Conservation (phyloP, 1,284 basidiomycete species). For the Apiotrichum domesticum region DNA sequence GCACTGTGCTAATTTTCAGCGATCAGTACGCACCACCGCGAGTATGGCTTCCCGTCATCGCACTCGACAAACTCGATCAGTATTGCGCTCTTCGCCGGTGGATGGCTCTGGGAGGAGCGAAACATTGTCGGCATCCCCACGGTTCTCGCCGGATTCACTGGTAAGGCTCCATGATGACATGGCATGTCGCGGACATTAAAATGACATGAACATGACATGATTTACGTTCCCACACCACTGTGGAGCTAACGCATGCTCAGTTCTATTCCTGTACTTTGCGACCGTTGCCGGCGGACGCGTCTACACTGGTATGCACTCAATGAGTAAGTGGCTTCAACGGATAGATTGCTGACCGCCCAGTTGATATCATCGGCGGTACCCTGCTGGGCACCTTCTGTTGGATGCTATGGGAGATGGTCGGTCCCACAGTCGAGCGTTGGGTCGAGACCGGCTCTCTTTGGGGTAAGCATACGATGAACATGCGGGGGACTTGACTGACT, state of each 20-base stretch:
- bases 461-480: conserved; percentile 46
- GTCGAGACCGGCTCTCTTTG: conserved; percentile 53
- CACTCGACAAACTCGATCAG: conserved; percentile 89
- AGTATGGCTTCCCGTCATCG: conserved; percentile 79
- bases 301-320: conserved; percentile 85
- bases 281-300: conserved; percentile 83
- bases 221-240: too few relatives aligned
- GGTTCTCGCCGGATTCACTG: conserved; percentile 19
- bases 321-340: conserved; percentile 21
- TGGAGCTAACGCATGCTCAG: conserved; percentile 5
- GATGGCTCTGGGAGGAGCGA: conserved; percentile 30
- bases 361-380: conserved; percentile 65
- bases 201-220: too few relatives aligned
- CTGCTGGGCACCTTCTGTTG: conserved; percentile 64
- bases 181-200: too few relatives aligned
- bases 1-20: conserved; percentile 50
- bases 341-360: conserved; percentile 24
- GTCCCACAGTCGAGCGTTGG: conserved; percentile 43
- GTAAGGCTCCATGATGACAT: conserved; percentile 17
- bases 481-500: background rate
- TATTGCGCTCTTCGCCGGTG: conserved; percentile 66
- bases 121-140: conserved; percentile 12
- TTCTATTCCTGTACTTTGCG: conserved; percentile 60
- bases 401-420: conserved; percentile 51
- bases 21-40: conserved; percentile 68